Conservation (phyloP, 1,284 basidiomycete species). For the Apiotrichum gamsii region DNA sequence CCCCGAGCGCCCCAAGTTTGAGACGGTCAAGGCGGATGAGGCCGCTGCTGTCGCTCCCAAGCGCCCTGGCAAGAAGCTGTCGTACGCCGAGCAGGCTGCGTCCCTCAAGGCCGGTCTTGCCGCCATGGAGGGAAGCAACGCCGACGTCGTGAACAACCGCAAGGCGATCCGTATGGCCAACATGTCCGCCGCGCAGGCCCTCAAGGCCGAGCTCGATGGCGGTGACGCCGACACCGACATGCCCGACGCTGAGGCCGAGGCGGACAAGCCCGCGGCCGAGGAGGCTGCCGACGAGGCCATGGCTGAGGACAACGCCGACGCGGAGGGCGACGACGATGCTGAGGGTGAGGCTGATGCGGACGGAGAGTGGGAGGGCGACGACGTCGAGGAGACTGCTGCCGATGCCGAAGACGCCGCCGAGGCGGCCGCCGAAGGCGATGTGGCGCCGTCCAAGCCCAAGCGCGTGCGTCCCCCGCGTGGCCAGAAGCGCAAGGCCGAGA, state of each 20-base stretch:
- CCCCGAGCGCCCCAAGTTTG: conserved; percentile 56
- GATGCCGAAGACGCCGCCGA: conserved; percentile 16
- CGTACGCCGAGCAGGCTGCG: conserved; percentile 20
- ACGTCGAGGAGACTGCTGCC: conserved; percentile 12
- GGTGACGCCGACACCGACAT: conserved; percentile 17
- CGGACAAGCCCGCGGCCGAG: conserved; percentile 17
- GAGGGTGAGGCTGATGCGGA: conserved; percentile 9
- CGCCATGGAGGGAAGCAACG: conserved; percentile 58
- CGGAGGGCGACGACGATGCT: conserved; percentile 14
- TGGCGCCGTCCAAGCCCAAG: conserved; percentile 20
- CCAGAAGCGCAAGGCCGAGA: conserved; percentile 65
- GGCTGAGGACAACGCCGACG: conserved; percentile 13
- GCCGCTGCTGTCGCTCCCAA: conserved; percentile 7
- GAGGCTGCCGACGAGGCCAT: conserved; percentile 17
- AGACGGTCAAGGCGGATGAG: conserved; percentile 60
- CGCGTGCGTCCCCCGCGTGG: conserved; percentile 39
- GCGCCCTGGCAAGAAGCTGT: conserved; percentile 25
- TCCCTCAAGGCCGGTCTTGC: conserved; percentile 53
- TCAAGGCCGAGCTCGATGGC: conserved; percentile 83
- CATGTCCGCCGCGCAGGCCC: conserved; percentile 84
- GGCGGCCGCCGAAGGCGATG: not conserved
- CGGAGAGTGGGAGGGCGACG: conserved; percentile 14
- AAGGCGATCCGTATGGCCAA: conserved; percentile 89
- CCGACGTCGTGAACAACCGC: conserved; percentile 79
- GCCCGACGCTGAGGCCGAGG: conserved; percentile 19